Conservation (phyloP, 2,329 filamentous ascomycete genomes). For the Fusarium floridanum region DNA sequence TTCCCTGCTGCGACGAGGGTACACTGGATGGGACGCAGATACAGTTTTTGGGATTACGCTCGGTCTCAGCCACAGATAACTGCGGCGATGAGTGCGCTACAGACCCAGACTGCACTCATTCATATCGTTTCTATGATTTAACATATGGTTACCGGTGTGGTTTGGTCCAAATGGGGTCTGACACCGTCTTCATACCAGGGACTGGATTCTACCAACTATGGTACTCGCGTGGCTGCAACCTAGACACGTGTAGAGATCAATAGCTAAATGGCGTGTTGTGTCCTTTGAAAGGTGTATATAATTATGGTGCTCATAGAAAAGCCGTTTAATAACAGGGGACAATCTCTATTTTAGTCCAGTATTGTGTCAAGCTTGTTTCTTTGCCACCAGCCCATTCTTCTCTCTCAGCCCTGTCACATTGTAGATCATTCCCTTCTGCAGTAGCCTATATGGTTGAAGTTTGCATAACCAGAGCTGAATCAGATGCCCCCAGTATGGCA, state of each 20-base stretch:
- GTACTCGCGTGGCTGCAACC: neutral
- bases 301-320: neutral
- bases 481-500: conserved; percentile 4
- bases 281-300: neutral
- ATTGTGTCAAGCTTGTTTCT: neutral
- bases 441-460: neutral
- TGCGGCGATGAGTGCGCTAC: neutral
- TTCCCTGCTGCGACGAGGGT: neutral
- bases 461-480: conserved; percentile 3
- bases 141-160: neutral
- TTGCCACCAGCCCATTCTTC: conserved; percentile 3
- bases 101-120: neutral
- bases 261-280: neutral
- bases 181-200: neutral
- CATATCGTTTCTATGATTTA: neutral
- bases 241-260: neutral
- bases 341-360: neutral
- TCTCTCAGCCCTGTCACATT: neutral
- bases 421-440: conserved; percentile 2
- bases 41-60: neutral
- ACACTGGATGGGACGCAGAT: neutral
- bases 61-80: neutral
- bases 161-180: neutral
- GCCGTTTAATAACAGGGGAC: neutral
- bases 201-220: neutral